Percentiles rank a stretch among this genome's conserved stretches.
Evolutionary conservation across 1,284 basidiomycete genomes (phyloP).

Genomic region (Inonotus hispidus): DNA sequence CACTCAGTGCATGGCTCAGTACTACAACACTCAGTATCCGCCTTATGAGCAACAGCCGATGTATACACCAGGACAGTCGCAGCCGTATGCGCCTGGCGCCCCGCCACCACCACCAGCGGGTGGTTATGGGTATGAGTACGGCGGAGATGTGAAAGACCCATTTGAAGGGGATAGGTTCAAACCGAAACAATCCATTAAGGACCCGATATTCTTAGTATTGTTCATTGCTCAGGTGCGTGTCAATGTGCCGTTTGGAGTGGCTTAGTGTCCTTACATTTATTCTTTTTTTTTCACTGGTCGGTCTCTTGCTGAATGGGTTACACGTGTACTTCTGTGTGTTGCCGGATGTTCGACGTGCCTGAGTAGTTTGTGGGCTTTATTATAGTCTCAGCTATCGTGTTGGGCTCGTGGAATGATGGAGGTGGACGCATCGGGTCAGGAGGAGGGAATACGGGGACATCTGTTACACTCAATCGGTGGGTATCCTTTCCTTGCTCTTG

Average conservation of each 20-base stretch:
- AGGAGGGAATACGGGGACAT: slow-evolving; percentile 35
- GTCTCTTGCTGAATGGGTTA: not conserved
- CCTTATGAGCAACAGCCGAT: slow-evolving; percentile 9
- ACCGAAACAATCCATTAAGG: slow-evolving; percentile 65
- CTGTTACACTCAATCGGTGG: slow-evolving; percentile 56
- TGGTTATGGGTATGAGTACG: slow-evolving; percentile 23
- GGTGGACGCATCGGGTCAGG: slow-evolving; percentile 47
- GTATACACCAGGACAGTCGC: slow-evolving; percentile 24
- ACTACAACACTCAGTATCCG: slow-evolving; percentile 1
- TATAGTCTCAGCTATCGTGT: slow-evolving; percentile 59
- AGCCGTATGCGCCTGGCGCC: slow-evolving; percentile 28
- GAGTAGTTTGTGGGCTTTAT: slow-evolving; percentile 60
- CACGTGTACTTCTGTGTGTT: not conserved
- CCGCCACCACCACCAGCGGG: slow-evolving; percentile 10
- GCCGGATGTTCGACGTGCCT: not conserved
- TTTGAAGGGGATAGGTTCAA: slow-evolving; percentile 64
- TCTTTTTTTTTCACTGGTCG: not conserved
- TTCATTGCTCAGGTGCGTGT: slow-evolving; percentile 57
- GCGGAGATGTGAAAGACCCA: slow-evolving; percentile 45
- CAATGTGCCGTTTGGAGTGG: not conserved
- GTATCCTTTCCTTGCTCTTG: slow-evolving; percentile 19
- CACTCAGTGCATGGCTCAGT: not conserved
- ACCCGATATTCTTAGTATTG: slow-evolving; percentile 64
- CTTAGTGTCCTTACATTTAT: not conserved
- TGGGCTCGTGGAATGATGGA: slow-evolving; percentile 62